Evolutionary conservation across 306 rosid species (phyloP).

Genomic region (Cucumis cinereus): DNA sequence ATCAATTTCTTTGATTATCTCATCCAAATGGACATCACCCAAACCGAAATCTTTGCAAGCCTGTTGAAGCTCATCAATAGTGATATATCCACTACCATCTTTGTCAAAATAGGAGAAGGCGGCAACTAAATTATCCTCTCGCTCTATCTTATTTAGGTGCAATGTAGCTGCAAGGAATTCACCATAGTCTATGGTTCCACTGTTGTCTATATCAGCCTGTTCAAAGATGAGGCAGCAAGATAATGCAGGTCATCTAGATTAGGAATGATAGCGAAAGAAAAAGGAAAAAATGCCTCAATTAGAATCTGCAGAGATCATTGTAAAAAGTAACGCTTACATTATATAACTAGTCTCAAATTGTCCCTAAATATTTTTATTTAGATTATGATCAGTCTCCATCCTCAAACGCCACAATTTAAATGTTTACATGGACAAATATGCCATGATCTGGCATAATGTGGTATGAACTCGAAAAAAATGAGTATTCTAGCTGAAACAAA

Average conservation of each 20-base stretch:
- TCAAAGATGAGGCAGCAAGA: neutral
- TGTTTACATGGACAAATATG: neutral
- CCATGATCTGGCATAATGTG: neutral
- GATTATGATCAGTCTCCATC: neutral
- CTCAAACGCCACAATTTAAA: neutral
- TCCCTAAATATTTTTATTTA: neutral
- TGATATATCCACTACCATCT: slow-evolving; percentile 81
- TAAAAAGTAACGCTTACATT: neutral
- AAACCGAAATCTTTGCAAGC: slow-evolving; percentile 70
- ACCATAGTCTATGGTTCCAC: slow-evolving; percentile 78
- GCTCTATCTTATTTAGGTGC: slow-evolving; percentile 82
- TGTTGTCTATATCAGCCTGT: slow-evolving; percentile 87
- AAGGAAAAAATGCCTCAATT: neutral
- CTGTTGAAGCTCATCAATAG: slow-evolving; percentile 75
- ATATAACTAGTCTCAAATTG: neutral
- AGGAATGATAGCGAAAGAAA: neutral
- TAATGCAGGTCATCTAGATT: neutral
- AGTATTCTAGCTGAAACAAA: neutral
- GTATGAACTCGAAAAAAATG: neutral
- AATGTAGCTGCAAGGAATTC: slow-evolving; percentile 90
- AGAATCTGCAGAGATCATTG: neutral
- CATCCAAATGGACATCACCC: slow-evolving; percentile 66
- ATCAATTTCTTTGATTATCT: slow-evolving; percentile 59
- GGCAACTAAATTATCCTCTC: slow-evolving; percentile 76
- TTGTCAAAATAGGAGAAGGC: slow-evolving; percentile 82